These are phyloP conservation scores for Lactuca sativa DNA, from an alignment of 129 eudicot species.

Conservation along the genomic window DNA sequence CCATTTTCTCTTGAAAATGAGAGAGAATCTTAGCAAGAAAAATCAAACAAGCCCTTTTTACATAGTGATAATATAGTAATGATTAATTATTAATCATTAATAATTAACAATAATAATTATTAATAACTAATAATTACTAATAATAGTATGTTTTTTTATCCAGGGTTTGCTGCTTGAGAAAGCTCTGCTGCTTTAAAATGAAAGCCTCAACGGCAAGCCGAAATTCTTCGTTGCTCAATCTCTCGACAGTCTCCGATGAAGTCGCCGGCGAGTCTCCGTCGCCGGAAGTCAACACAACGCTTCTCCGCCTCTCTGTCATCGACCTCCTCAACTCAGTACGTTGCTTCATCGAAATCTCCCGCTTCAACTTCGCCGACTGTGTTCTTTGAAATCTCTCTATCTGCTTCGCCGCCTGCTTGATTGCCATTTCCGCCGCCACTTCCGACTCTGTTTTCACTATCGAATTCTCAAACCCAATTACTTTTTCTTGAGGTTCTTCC, in stretches of 20 bases:
- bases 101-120: not conserved
- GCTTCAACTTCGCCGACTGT: conserved; percentile 56
- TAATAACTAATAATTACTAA: not conserved
- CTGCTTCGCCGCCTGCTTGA: conserved; percentile 51
- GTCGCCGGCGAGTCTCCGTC: not conserved
- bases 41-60: not conserved
- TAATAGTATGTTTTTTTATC: conserved; percentile 5
- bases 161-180: conserved; percentile 31
- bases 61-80: conserved; percentile 1
- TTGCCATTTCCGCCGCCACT: conserved; percentile 42
- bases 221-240: conserved; percentile 44
- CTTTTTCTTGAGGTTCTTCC: conserved; percentile 30
- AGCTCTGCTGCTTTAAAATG: conserved; percentile 36
- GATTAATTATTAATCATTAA: not conserved
- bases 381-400: conserved; percentile 60
- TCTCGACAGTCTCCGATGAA: conserved; percentile 37
- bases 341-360: conserved; percentile 40
- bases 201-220: conserved; percentile 39
- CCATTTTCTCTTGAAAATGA: conserved; percentile 1
- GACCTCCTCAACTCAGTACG: conserved; percentile 54
- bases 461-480: conserved; percentile 23
- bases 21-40: conserved; percentile 8
- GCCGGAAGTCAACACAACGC: not conserved
- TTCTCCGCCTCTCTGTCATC: conserved; percentile 44
- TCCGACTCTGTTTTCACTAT: conserved; percentile 23